These are phyloP conservation scores for Thecaphora thlaspeos DNA, from an alignment of 1,284 basidiomycete species.

Conservation along the genomic window DNA sequence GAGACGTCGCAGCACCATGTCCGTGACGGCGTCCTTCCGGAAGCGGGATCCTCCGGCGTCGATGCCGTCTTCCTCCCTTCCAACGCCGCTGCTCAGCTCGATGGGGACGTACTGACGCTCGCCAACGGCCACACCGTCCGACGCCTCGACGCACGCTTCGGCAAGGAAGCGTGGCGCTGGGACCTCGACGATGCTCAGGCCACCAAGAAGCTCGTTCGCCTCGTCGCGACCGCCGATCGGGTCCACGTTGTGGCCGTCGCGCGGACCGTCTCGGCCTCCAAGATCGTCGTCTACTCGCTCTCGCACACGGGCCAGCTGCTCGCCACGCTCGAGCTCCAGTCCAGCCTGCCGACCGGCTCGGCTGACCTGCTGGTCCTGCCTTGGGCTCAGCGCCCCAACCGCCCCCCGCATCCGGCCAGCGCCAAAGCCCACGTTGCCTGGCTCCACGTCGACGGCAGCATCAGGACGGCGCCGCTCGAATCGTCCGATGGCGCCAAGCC, in stretches of 20 bases:
- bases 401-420: conserved; percentile 16
- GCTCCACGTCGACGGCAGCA: conserved; percentile 43
- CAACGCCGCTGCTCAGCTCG: conserved; percentile 4
- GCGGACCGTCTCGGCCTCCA: conserved; percentile 17
- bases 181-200: conserved; percentile 23
- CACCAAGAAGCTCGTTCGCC: conserved; percentile 17
- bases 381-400: conserved; percentile 28
- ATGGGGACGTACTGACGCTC: conserved; percentile 32
- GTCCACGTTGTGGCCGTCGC: conserved; percentile 36
- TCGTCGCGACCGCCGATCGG: conserved; percentile 27
- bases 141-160: conserved; percentile 20
- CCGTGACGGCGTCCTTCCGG: conserved; percentile 25
- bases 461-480: conserved; percentile 40
- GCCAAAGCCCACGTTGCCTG: conserved; percentile 50
- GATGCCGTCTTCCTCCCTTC: conserved; percentile 41
- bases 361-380: conserved; percentile 33
- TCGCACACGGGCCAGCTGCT: conserved; percentile 31
- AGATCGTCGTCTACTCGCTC: conserved; percentile 18
- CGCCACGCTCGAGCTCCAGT: conserved; percentile 27
- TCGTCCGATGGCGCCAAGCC: conserved; percentile 18
- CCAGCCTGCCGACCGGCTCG: conserved; percentile 16
- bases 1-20: conserved; percentile 62
- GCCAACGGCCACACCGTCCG: conserved; percentile 37
- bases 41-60: conserved; percentile 21
- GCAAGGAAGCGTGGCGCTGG: conserved; percentile 19